These are phyloP conservation scores for Talaromyces sp. DNA, from an alignment of 2,329 filamentous ascomycete species.

Conservation along the genomic window DNA sequence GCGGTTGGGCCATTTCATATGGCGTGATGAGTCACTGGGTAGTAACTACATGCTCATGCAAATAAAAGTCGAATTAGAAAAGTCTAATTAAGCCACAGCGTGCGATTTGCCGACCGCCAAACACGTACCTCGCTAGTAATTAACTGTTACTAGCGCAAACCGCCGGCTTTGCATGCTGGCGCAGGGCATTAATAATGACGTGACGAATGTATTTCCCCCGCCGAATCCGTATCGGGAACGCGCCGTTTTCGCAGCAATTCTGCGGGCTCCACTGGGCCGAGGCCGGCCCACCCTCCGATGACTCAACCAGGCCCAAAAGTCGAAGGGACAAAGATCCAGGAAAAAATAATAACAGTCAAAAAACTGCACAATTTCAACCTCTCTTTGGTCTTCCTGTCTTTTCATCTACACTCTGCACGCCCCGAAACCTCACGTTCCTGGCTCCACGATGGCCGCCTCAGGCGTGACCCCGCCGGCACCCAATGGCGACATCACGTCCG, in stretches of 20 bases:
- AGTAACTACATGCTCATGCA: no score
- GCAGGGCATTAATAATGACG: not conserved
- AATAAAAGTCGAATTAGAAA: not conserved
- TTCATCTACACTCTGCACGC: not conserved
- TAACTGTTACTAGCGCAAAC: not conserved
- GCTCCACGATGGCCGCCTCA: conserved; percentile 14
- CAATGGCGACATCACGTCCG: conserved; percentile 13
- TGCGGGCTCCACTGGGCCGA: not conserved
- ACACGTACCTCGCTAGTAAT: not conserved
- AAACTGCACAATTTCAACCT: not conserved
- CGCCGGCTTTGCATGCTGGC: not conserved
- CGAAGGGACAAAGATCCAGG: not conserved
- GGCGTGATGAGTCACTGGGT: not conserved
- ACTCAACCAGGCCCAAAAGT: not conserved
- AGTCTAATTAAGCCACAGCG: not conserved
- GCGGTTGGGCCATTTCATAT: not conserved
- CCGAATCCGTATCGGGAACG: not conserved
- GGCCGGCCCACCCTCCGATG: not conserved
- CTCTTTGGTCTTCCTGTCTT: not conserved
- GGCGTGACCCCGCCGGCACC: conserved; percentile 5
- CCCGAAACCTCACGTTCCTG: not conserved
- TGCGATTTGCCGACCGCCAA: not conserved
- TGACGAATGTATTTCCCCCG: not conserved
- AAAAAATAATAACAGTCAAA: not conserved
- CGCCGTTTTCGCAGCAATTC: not conserved